Conservation (phyloP, 2,329 filamentous ascomycete genomes). For the Lithohypha guttulata region DNA sequence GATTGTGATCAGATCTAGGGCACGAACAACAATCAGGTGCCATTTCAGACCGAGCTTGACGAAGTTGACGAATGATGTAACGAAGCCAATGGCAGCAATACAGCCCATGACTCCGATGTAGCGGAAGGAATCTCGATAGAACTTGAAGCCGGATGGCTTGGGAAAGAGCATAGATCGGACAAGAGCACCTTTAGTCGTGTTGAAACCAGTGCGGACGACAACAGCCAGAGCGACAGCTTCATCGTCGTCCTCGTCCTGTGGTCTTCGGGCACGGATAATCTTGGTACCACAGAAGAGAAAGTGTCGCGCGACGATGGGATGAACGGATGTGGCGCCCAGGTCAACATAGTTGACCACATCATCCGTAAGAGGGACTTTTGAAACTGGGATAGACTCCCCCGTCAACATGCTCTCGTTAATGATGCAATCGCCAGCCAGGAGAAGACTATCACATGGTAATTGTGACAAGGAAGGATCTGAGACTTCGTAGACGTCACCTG, state of each 20-base stretch:
- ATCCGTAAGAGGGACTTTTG: conserved; percentile 75
- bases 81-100: conserved; percentile 75
- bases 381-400: conserved; percentile 91
- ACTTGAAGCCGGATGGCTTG: conserved; percentile 96
- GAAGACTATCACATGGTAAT: conserved; percentile 82
- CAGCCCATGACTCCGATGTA: conserved; percentile 95
- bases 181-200: conserved; percentile 90
- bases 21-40: conserved; percentile 84
- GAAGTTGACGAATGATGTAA: conserved; percentile 89
- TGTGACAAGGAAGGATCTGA: conserved; percentile 83
- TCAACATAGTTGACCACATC: conserved; percentile 67
- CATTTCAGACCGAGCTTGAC: conserved; percentile 70
- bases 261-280: conserved; percentile 78
- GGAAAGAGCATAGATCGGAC: conserved; percentile 98
- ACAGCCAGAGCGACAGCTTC: conserved; percentile 87
- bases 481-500: conserved; percentile 92
- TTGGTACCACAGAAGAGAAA: conserved; percentile 94
- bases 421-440: conserved; percentile 90
- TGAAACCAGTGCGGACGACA: conserved; percentile 89
- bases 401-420: conserved; percentile 99
- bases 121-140: conserved; percentile 92
- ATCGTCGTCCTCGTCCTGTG: conserved; percentile 73
- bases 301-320: conserved; percentile 72
- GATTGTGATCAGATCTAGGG: conserved; percentile 91
- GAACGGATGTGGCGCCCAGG: conserved; percentile 68